Conservation (phyloP, 1,139 yeast species). For the Kodamaea suecica region DNA sequence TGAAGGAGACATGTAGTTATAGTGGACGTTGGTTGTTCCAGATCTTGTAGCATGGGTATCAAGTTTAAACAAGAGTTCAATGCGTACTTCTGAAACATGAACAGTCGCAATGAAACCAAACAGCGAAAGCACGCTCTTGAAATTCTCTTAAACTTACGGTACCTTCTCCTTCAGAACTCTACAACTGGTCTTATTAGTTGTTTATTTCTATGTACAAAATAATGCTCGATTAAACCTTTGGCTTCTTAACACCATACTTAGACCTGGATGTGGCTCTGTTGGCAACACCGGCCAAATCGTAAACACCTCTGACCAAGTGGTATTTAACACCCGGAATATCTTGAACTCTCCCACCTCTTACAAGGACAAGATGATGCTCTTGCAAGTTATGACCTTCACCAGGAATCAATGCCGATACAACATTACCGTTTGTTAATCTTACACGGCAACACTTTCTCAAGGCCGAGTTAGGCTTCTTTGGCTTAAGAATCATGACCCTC, state of each 20-base stretch:
- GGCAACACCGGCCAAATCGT: slow-evolving; percentile 93
- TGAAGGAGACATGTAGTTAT: too few relatives aligned
- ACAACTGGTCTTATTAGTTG: not conserved
- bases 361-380: slow-evolving; percentile 94
- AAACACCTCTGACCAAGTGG: slow-evolving; percentile 89
- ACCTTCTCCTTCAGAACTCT: not conserved
- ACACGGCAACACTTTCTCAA: slow-evolving; percentile 97
- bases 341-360: slow-evolving; percentile 96
- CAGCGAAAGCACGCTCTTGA: too few relatives aligned
- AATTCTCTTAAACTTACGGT: not conserved
- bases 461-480: slow-evolving; percentile 98
- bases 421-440: slow-evolving; percentile 83
- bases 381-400: slow-evolving; percentile 99
- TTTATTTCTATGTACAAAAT: slow-evolving; percentile 1
- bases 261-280: slow-evolving; percentile 87
- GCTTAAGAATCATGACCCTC: slow-evolving; percentile 90
- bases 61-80: too few relatives aligned
- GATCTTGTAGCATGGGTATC: too few relatives aligned
- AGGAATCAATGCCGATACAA: slow-evolving; percentile 89
- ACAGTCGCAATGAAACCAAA: too few relatives aligned
- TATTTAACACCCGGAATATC: slow-evolving; percentile 99
- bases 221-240: slow-evolving; percentile 38
- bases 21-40: too few relatives aligned
- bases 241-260: slow-evolving; percentile 92
- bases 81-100: too few relatives aligned